Base-by-base conservation (phyloP, 352 stramenopile species). In the Thalassiosira sp. region DNA sequence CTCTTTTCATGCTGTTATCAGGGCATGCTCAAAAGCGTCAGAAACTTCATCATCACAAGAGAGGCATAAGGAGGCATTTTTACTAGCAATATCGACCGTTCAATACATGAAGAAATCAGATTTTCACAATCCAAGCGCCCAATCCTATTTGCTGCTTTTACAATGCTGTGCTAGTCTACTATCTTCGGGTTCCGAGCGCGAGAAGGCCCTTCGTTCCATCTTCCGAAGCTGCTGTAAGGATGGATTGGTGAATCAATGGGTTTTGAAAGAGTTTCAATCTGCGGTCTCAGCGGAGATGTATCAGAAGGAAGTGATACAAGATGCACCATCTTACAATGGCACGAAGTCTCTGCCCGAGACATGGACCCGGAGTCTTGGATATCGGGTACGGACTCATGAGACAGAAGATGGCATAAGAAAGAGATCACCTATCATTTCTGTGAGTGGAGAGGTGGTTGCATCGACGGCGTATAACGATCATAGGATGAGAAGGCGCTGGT, bases 281-380 rank as follows among this genome's bases (percentile, higher is more conserved):
- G 15, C 20, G 1, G 49, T 73, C 27, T 77, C 76, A 5, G 27
- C 35, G 0, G 76, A 84, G 22, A 48, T 54, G 6, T 80, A 84
- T 57, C 56, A 84, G 40, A 61, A 46, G 42, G 70, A 84, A 49
- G 70, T 84, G 27, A 51, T 84, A n/a, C 40, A 42, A 11, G 22
- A 68, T 57, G 76, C 76, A 51, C 52, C 65, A 8, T 69, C 52
- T 15, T 77, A 73, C 48, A 76, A 66, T 52, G 66, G 64, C 20
- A 58, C 61, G 8, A 76, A 73, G 56, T 72, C 60, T 2, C 18
- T 84, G 27, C 76, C 76, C 6, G 69, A 84, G 54, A 62, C 53
- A 24, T 84, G 76, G 76, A 84, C 76, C 10, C 46, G 70, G 2
- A 79, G 74, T 70, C 37, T 84, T 25, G 76, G 76, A 25, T 80